Percentiles rank a stretch among this genome's conserved stretches.
Evolutionary conservation across 2,329 filamentous ascomycete species (phyloP).

Genomic region (Xylaria sp.): DNA sequence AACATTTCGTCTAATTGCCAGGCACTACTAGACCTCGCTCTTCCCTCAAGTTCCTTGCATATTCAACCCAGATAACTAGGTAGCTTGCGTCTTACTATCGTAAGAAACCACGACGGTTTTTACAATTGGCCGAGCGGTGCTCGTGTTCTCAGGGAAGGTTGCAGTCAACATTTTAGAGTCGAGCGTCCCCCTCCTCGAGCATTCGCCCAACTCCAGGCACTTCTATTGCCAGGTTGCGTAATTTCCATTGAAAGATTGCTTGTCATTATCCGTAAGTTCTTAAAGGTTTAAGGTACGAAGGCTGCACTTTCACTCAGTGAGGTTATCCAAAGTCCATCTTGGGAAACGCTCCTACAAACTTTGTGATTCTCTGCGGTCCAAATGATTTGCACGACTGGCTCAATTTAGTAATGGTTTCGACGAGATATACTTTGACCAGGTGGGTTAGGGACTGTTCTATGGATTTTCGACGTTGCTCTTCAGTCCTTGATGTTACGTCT

Average conservation of each 20-base stretch:
- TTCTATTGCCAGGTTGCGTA: not conserved
- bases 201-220: slow-evolving; percentile 10
- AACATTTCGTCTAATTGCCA: slow-evolving; percentile 57
- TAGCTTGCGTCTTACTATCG: not conserved
- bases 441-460: not conserved
- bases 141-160: not conserved
- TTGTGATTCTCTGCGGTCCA: not conserved
- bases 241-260: slow-evolving; percentile 1
- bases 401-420: slow-evolving; percentile 2
- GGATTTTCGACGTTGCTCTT: too few species aligned
- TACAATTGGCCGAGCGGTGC: slow-evolving; percentile 13
- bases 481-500: not conserved
- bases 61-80: slow-evolving; percentile 8
- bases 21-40: slow-evolving; percentile 53
- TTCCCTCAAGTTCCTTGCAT: slow-evolving; percentile 41
- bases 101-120: slow-evolving; percentile 1
- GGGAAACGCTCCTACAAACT: not conserved
- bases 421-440: not conserved
- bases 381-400: not conserved
- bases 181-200: slow-evolving; percentile 9
- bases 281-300: slow-evolving; percentile 9
- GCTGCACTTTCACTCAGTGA: slow-evolving; percentile 1
- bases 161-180: not conserved
- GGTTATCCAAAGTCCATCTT: not conserved
- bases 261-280: slow-evolving; percentile 12